A percentile compares a stretch with the other conserved stretches of the same genome.
These are phyloP conservation scores for Trametes gibbosa DNA, from an alignment of 768 basidiomycete genomes.

Conservation along the genomic window DNA sequence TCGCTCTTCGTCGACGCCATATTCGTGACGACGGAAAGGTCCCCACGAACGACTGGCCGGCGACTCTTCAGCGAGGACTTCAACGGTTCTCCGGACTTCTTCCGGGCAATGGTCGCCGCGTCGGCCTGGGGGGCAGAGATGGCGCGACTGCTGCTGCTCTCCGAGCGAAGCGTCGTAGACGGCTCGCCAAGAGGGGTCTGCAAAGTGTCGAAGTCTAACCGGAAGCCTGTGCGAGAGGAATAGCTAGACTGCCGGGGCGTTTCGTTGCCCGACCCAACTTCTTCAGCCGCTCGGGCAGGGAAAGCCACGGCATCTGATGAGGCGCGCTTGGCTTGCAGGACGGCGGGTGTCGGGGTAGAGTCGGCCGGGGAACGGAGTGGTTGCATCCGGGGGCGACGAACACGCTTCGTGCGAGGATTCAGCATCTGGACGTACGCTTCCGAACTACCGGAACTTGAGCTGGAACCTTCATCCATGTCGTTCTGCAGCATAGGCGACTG, in stretches of 20 bases:
- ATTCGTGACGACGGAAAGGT: constrained; percentile 51
- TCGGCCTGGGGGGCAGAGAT: constrained; percentile 22
- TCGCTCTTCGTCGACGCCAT: constrained; percentile 60
- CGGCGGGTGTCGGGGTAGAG: constrained; percentile 44
- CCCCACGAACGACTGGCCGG: constrained; percentile 44
- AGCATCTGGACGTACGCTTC: constrained; percentile 22
- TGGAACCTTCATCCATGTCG: constrained; percentile 6
- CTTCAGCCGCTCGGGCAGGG: constrained; percentile 6
- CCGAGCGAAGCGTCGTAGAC: background rate
- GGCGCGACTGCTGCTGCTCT: constrained; percentile 5
- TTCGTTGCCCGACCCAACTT: constrained; percentile 10
- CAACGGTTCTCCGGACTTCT: constrained; percentile 93
- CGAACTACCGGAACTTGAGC: constrained; percentile 16
- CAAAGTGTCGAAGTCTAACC: constrained; percentile 4
- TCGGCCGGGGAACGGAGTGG: constrained; percentile 36
- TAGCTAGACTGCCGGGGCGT: constrained; percentile 15
- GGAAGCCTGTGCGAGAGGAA: background rate
- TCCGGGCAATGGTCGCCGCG: constrained; percentile 59
- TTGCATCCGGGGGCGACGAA: constrained; percentile 28
- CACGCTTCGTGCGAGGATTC: constrained; percentile 25
- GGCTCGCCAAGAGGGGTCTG: constrained; percentile 1
- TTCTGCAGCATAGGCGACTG: background rate
- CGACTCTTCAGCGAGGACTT: constrained; percentile 85
- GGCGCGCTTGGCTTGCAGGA: constrained; percentile 23
- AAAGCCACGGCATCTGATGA: constrained; percentile 9